Conservation (phyloP, 495 filamentous ascomycete species). For the Penicillium atrosanguineum region DNA sequence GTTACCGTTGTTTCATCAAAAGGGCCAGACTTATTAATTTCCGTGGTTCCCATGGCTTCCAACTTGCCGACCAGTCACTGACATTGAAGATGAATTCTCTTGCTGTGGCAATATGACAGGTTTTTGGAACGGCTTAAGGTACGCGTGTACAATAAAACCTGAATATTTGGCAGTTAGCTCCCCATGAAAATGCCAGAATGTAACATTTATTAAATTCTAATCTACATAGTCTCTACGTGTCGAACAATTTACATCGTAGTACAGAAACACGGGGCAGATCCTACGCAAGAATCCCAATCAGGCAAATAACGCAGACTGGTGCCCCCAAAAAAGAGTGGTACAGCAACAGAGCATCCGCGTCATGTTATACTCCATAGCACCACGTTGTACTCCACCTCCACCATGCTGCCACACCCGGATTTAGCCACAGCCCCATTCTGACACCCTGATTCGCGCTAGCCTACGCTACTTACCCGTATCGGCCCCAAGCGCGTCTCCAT, state of each 20-base stretch:
- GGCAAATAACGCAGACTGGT: neutral
- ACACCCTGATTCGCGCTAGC: constrained; percentile 12
- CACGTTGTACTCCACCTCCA: constrained; percentile 14
- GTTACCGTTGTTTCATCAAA: constrained; percentile 6
- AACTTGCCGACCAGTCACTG: constrained; percentile 8
- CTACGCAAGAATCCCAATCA: neutral
- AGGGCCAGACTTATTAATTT: constrained; percentile 12
- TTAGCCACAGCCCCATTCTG: constrained; percentile 9
- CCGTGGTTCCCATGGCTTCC: constrained; percentile 27
- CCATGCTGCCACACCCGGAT: constrained; percentile 7
- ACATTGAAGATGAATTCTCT: neutral
- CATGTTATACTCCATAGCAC: constrained; percentile 9
- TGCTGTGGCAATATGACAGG: no score
- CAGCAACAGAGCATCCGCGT: constrained; percentile 2
- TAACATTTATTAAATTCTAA: neutral
- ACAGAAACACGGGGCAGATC: neutral
- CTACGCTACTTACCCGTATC: constrained; percentile 10
- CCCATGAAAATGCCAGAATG: neutral
- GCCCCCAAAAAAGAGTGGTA: constrained; percentile 5
- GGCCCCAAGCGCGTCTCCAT: constrained; percentile 5
- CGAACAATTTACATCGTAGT: neutral
- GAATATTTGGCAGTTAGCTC: neutral
- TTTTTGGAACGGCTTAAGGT: neutral
- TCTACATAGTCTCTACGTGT: neutral
- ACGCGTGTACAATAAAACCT: neutral